Evolutionary conservation across 805 yeast species (phyloP).

Genomic region (Monosporozyma solicola): DNA sequence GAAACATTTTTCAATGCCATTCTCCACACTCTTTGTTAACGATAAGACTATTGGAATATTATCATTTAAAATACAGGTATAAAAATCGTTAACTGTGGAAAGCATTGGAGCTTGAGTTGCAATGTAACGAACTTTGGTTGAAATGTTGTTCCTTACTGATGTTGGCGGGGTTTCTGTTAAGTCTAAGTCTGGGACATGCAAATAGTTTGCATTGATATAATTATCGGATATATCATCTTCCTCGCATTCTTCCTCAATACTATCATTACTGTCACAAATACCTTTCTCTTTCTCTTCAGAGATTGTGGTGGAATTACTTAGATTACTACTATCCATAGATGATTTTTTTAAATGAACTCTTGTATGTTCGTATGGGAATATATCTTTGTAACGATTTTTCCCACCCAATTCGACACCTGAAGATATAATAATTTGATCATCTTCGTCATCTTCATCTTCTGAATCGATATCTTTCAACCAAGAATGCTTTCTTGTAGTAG

Average conservation of each 20-base stretch:
- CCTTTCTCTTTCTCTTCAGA: not conserved
- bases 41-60: conserved; percentile 60
- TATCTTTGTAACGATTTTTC: conserved; percentile 82
- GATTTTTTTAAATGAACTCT: conserved; percentile 50
- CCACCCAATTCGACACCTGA: conserved; percentile 75
- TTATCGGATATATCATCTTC: conserved; percentile 31
- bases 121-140: conserved; percentile 43
- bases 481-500: conserved; percentile 2
- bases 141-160: conserved; percentile 8
- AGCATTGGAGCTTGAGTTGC: conserved; percentile 86
- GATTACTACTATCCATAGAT: conserved; percentile 2
- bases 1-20: conserved; percentile 70
- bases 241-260: not conserved
- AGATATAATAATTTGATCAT: conserved; percentile 36
- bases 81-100: conserved; percentile 72
- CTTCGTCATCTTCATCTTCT: conserved; percentile 16
- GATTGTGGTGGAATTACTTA: not conserved
- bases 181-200: conserved; percentile 25
- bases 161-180: conserved; percentile 2
- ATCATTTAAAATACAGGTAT: conserved; percentile 65
- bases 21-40: conserved; percentile 67
- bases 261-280: not conserved
- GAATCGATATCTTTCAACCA: conserved; percentile 12
- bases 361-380: conserved; percentile 78
- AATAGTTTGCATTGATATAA: conserved; percentile 84